Evolutionary conservation across 495 filamentous ascomycete species (phyloP), one percentile per base, ranked within the genome.

Genomic region (Xylaria nigripes): DNA sequence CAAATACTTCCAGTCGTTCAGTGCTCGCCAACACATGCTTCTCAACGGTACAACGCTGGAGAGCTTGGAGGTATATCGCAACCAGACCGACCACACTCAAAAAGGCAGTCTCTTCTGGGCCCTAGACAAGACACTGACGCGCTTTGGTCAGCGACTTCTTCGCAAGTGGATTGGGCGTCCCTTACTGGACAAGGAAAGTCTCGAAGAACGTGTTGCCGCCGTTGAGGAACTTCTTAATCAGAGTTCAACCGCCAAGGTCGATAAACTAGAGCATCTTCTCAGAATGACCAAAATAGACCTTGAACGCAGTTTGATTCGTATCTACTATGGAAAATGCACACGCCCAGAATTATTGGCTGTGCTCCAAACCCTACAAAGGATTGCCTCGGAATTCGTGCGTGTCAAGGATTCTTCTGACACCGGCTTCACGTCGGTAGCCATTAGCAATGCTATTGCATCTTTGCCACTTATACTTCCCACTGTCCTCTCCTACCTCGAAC

Each of bases 1-100:
- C 7, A 96, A 95, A 57, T 95, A 97, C 64, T 99, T 99, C 69
- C 87, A 97, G 63, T 87, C 91, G 0, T 99, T 99, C 69, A 95
- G 87, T 61, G 87, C 92, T 2, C 77, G 93, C 24, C 90, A 91
- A 13, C 90, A 96, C 61, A 97, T 99, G 93, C 75, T 97, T 3
- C 76, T 99, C 55, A 96, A 95, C 61, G 93, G 91, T 16, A 99
- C 96, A 51, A 99, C 90, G 0, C 64, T 99, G 32, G 89, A 90
- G 13, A 95, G 89, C 62, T 76, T 99, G 13, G 93, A 99, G 67
- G 87, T 99, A 1, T 99, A 96, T 66, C 84, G 91, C 24, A 99
- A 99, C 56, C 83, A 90, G 57, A 97, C 93, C 0, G 92, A 99
- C 63, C 78, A 91, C 50, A 79, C 80, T 0, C 80, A 84, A 42